Base-by-base conservation (phyloP, 2,329 filamentous ascomycete species). In the Dothidotthia symphoricarpi region DNA sequence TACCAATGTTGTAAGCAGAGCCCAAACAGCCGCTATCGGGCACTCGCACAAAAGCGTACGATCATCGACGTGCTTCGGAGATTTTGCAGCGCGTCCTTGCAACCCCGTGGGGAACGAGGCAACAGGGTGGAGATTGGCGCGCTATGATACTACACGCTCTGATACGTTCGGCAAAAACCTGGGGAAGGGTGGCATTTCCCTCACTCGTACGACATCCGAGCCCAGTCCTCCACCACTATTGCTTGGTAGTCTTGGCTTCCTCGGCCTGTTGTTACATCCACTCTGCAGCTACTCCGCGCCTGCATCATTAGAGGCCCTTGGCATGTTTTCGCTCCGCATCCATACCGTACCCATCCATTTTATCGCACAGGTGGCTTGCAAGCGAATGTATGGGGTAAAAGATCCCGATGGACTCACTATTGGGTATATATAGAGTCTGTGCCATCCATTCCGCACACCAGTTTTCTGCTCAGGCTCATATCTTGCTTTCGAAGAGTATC, bases 261-360 rank as follows among this genome's bases (percentile, higher is more conserved):
- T 35, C 19, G 32, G 44, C 24, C 24, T 35, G 40, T 38, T 49
- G 57, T 57, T 59, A 51, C 58, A 58, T 53, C 34, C 27, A 34
- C 13, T 24, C 30, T 51, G 49, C 52, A 47, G 28, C 39, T 30
- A 36, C 43, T 24, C 47, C 47, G 43, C 42, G 55, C 45, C 44
- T 49, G 43, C 45, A 49, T 33, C 42, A 52, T 48, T 47, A 41
- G 46, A 47, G n/a, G 39, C 46, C 28, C 60, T 64, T 60, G 59
- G 59, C 59, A 46, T 31, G 25, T 39, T 30, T 59, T 64, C 62
- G 62, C 61, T 59, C 39, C 30, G 39, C 49, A 49, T 48, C 52
- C 45, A 47, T 30, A 45, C 43, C 45, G 37, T 36, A 35, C 39
- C 47, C 41, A 27, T 51, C 37, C 47, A 38, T 37, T 31, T 19